Base-by-base conservation (phyloP, 345 rosid genomes). In the Eucalyptus curtisii region DNA sequence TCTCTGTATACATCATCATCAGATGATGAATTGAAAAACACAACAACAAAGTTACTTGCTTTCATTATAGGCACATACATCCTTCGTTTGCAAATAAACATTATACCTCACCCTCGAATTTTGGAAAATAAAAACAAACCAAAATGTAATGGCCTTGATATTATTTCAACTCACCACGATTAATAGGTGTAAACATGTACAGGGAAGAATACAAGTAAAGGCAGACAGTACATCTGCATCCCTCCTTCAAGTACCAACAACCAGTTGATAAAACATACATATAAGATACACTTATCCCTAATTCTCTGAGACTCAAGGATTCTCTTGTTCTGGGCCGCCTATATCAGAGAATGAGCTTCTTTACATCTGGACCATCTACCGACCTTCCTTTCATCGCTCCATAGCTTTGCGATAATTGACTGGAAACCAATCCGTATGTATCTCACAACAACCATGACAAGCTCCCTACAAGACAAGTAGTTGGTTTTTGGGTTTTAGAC, bases 291-390 rank as follows among this genome's bases (percentile, higher is more conserved):
- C 45, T 86, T 33, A 49, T 49, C 30, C 27, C 30, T 57, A 86
- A 52, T n/a, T 57, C 55, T 86, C 55, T 19, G 44, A 33, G 45
- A 49, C 61, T 52, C 24, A 10, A 86, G 92, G 93, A 89, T 94
- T 93, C 93, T 92, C 93, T 92, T 97, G 89, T 88, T 92, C 91
- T 95, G 97, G 50, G 92, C 66, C 10, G 4, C 91, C 25, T 95
- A 91, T 71, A 95, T 89, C 76, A 95, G 97, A 71, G 94, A 91
- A 13, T 94, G 92, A 24, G 92, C 88, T 90, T 97, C 98, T 92
- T 93, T 96, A 92, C 94, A 92, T 94, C 91, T 96, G 25, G 91
- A 90, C 97, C 96, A 93, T 91, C 91, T 94, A 45, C 90, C 88
- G 85, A 89, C 88, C 91, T 93, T 94, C 61, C 91, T 95, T 64